Percentiles rank a stretch among this genome's conserved stretches.
Conservation (phyloP, 108 stramenopile genomes). For the Cylindrotheca fusiformis region DNA sequence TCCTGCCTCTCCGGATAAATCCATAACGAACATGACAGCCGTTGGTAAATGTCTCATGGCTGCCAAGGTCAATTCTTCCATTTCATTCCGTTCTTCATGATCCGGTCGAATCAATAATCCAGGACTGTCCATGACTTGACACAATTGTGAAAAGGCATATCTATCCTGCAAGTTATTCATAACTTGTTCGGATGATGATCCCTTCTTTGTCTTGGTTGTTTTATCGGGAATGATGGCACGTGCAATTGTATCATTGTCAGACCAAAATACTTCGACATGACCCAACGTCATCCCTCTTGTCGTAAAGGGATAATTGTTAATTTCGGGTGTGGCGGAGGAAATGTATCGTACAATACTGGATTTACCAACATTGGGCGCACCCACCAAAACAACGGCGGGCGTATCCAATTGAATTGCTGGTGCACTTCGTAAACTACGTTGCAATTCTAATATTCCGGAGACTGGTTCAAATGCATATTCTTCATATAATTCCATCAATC, state of each 20-base stretch:
- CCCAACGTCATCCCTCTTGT: constrained; percentile 95
- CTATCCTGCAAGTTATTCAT: constrained; percentile 13
- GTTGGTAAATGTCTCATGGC: constrained; percentile 95
- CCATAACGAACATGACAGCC: constrained; percentile 97
- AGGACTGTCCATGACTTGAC: constrained; percentile 93
- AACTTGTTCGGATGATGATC: constrained; percentile 8
- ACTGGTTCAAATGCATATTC: constrained; percentile 62
- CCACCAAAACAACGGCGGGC: constrained; percentile 93
- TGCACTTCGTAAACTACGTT: constrained; percentile 78
- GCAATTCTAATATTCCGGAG: constrained; percentile 68
- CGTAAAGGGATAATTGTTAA: constrained; percentile 97
- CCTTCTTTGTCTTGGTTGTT: constrained; percentile 20
- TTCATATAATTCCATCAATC: constrained; percentile 57
- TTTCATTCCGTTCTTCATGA: constrained; percentile 90
- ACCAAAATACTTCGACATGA: constrained; percentile 92
- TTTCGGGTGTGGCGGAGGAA: constrained; percentile 92
- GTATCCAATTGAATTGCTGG: constrained; percentile 86
- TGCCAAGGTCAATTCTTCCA: constrained; percentile 95
- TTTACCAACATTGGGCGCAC: constrained; percentile 97
- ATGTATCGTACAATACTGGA: constrained; percentile 88
- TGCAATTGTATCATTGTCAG: constrained; percentile 39
- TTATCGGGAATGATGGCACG: constrained; percentile 38
- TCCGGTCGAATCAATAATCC: constrained; percentile 81
- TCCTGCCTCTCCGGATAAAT: constrained; percentile 88
- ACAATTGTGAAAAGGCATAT: constrained; percentile 57